These are phyloP conservation scores for Globisporangium nagaii DNA, from an alignment of 352 stramenopile genomes.

Conservation along the genomic window DNA sequence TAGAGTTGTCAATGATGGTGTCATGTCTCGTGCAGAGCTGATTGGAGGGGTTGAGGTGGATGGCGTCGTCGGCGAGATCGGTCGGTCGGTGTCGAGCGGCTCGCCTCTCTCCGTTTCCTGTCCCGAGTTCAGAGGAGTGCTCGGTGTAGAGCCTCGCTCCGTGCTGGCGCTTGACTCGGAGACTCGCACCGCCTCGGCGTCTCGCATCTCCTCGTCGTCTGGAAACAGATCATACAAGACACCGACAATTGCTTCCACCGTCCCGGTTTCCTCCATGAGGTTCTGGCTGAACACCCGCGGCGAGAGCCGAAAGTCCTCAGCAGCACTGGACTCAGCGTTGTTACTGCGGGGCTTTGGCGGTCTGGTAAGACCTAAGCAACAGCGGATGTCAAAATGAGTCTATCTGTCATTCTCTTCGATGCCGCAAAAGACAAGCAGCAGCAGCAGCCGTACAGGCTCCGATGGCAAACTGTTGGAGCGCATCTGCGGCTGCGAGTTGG, in stretches of 20 bases:
- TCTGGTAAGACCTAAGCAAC: slow-evolving; percentile 30
- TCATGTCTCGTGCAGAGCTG: background rate
- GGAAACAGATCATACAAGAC: slow-evolving; percentile 72
- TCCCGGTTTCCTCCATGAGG: slow-evolving; percentile 57
- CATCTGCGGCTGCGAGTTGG: slow-evolving; percentile 55
- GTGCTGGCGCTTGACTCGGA: background rate
- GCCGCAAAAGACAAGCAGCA: background rate
- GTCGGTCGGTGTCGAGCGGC: background rate
- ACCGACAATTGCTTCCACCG: slow-evolving; percentile 48
- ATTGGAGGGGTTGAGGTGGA: slow-evolving; percentile 5
- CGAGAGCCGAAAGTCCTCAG: slow-evolving; percentile 53
- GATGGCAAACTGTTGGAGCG: slow-evolving; percentile 50
- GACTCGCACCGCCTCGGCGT: background rate
- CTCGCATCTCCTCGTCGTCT: slow-evolving; percentile 26
- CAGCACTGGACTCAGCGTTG: slow-evolving; percentile 15
- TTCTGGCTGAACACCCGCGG: slow-evolving; percentile 62
- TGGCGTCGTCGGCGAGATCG: slow-evolving; percentile 4
- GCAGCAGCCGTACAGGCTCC: slow-evolving; percentile 45
- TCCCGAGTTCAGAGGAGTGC: background rate
- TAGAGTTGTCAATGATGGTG: background rate
- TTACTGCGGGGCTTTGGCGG: slow-evolving; percentile 23
- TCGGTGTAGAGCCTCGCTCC: background rate
- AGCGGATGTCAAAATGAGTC: background rate
- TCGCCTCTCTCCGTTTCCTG: background rate
- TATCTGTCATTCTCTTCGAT: no score